phyloP scores from a whole-genome alignment of 768 basidiomycete genomes.

The Postia placenta region DNA sequence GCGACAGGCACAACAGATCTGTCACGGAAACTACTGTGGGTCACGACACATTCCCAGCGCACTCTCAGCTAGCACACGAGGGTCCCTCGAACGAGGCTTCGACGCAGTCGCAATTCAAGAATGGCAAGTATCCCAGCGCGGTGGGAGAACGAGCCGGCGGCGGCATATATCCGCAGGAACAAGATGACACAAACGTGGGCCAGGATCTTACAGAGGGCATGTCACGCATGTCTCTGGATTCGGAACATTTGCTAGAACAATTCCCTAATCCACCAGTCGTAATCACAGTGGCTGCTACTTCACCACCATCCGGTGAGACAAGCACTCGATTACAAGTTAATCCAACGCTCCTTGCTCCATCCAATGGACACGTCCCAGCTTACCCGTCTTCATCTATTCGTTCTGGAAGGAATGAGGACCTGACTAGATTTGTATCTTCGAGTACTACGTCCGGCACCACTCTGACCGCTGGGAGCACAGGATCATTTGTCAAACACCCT shows the following conservation, averaged over 20 bases:
- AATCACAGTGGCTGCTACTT: slow-evolving; percentile 14
- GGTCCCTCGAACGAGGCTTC: too few relatives aligned
- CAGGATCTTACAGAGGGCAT: slow-evolving; percentile 32
- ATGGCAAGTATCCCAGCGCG: too few relatives aligned
- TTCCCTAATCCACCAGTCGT: slow-evolving; percentile 24
- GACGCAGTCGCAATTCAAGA: not conserved
- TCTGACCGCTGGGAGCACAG: slow-evolving; percentile 62
- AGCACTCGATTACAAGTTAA: not conserved
- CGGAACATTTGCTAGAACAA: slow-evolving; percentile 20
- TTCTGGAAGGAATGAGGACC: slow-evolving; percentile 55
- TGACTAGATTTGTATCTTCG: slow-evolving; percentile 86
- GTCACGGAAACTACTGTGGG: not conserved
- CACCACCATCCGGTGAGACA: slow-evolving; percentile 9
- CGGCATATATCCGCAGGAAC: too few relatives aligned
- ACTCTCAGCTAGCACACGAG: too few relatives aligned
- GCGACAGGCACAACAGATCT: slow-evolving; percentile 9
- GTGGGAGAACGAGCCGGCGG: too few relatives aligned
- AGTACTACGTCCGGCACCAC: slow-evolving; percentile 78
- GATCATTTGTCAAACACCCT: slow-evolving; percentile 80
- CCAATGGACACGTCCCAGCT: slow-evolving; percentile 20
- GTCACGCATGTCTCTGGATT: slow-evolving; percentile 38
- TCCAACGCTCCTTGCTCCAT: slow-evolving; percentile 11
- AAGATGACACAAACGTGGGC: slow-evolving; percentile 20
- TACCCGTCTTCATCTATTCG: slow-evolving; percentile 50
- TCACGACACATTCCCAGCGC: not conserved